These are phyloP conservation scores for Phytophthora nicotianae DNA, from an alignment of 352 stramenopile species.

Conservation along the genomic window DNA sequence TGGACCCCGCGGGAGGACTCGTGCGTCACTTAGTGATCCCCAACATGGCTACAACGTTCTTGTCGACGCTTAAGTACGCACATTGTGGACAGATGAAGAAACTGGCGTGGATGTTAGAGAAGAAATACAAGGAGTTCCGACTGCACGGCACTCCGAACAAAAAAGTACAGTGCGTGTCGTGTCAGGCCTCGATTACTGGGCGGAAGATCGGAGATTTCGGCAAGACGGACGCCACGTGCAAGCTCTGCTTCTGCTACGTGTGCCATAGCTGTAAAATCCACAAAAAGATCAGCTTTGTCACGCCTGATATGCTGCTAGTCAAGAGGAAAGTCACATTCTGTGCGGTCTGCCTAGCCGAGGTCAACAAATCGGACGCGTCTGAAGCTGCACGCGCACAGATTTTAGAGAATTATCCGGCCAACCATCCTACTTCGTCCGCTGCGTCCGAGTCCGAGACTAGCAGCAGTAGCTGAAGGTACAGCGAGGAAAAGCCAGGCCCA, in stretches of 20 bases:
- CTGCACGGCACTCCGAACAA: slow-evolving; percentile 24
- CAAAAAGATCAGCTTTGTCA: slow-evolving; percentile 47
- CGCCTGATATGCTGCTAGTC: slow-evolving; percentile 26
- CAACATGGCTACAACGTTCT: slow-evolving; percentile 25
- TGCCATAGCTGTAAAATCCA: slow-evolving; percentile 40
- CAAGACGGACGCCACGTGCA: slow-evolving; percentile 39
- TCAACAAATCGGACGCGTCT: slow-evolving; percentile 22
- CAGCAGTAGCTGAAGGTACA: slow-evolving; percentile 20
- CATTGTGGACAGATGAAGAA: slow-evolving; percentile 49
- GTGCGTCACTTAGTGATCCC: slow-evolving; percentile 26
- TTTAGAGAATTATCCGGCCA: slow-evolving; percentile 24
- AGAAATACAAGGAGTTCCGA: slow-evolving; percentile 30
- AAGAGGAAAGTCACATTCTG: slow-evolving; percentile 45
- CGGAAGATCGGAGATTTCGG: slow-evolving; percentile 32
- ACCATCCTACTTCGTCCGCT: slow-evolving; percentile 16
- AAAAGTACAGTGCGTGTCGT: slow-evolving; percentile 31
- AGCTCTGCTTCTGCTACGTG: slow-evolving; percentile 37
- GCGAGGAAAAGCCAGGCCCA: not conserved
- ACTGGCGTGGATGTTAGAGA: slow-evolving; percentile 41
- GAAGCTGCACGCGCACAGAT: slow-evolving; percentile 34
- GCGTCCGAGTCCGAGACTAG: slow-evolving; percentile 32
- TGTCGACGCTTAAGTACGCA: slow-evolving; percentile 26
- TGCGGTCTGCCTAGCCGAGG: slow-evolving; percentile 26
- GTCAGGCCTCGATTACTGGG: slow-evolving; percentile 17
- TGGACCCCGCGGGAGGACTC: slow-evolving; percentile 36